Percentiles rank a stretch among this genome's conserved stretches.
phyloP scores from a whole-genome alignment of 2,329 filamentous ascomycete species.

The Onygena corvina region DNA sequence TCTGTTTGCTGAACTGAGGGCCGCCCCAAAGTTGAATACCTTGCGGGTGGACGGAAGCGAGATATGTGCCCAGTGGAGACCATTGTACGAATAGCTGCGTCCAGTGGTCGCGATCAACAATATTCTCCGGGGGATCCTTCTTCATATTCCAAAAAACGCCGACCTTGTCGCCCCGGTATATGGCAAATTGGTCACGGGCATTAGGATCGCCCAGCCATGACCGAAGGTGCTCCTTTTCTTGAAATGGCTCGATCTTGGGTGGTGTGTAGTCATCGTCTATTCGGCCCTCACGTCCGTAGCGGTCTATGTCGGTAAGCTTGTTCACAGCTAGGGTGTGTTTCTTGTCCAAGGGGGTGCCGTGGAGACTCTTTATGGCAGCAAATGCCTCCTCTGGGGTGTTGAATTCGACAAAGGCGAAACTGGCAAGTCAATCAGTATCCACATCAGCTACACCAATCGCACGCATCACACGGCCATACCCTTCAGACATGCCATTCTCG shows the following conservation, averaged over 20 bases:
- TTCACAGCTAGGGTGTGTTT: slow-evolving; percentile 92
- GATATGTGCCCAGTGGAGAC: slow-evolving; percentile 87
- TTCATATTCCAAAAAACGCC: slow-evolving; percentile 98
- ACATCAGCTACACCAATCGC: neutral
- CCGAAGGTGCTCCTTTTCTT: slow-evolving; percentile 84
- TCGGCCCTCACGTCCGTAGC: slow-evolving; percentile 85
- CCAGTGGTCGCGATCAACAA: slow-evolving; percentile 91
- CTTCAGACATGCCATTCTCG: slow-evolving; percentile 72
- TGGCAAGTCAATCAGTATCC: slow-evolving; percentile 27
- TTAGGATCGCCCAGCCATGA: slow-evolving; percentile 86
- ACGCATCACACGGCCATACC: slow-evolving; percentile 43
- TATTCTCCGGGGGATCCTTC: slow-evolving; percentile 71
- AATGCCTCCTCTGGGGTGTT: slow-evolving; percentile 79
- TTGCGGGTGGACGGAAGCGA: slow-evolving; percentile 89
- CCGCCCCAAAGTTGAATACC: slow-evolving; percentile 98
- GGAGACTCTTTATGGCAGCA: slow-evolving; percentile 76
- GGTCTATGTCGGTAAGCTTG: slow-evolving; percentile 96
- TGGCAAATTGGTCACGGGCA: slow-evolving; percentile 87
- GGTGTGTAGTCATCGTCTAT: slow-evolving; percentile 81
- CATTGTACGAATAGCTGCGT: slow-evolving; percentile 97
- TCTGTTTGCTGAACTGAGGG: slow-evolving; percentile 74
- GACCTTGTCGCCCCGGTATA: slow-evolving; percentile 84
- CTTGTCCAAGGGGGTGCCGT: slow-evolving; percentile 83
- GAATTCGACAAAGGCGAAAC: slow-evolving; percentile 96
- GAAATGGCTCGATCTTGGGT: slow-evolving; percentile 71